A percentile compares a stretch with the other conserved stretches of the same genome.
Evolutionary conservation across 2,329 filamentous ascomycete genomes (phyloP).

Genomic region (Epichloe sp.): DNA sequence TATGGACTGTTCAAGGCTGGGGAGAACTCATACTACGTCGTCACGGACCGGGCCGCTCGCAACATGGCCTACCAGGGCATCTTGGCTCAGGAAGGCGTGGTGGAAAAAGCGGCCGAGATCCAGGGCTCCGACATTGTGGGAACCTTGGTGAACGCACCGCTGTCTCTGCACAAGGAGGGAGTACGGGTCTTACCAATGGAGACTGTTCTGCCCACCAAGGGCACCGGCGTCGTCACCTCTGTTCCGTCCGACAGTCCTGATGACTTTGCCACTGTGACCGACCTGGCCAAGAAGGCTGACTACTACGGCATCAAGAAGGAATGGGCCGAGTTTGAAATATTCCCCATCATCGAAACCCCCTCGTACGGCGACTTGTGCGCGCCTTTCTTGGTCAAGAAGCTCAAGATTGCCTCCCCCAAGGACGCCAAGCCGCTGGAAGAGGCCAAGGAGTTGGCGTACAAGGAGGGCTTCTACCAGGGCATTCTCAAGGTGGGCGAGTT

Average conservation of each 20-base stretch:
- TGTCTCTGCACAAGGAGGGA: slow-evolving; percentile 72
- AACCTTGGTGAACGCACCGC: slow-evolving; percentile 76
- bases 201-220: slow-evolving; percentile 80
- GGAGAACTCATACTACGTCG: slow-evolving; percentile 69
- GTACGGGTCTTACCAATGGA: slow-evolving; percentile 94
- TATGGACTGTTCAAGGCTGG: slow-evolving; percentile 80
- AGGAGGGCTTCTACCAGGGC: slow-evolving; percentile 94
- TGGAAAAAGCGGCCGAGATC: slow-evolving; percentile 62
- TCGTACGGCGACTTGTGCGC: slow-evolving; percentile 78
- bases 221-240: slow-evolving; percentile 89
- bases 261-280: slow-evolving; percentile 78
- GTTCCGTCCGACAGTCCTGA: slow-evolving; percentile 92
- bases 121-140: slow-evolving; percentile 72
- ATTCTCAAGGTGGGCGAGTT: slow-evolving; percentile 79
- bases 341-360: slow-evolving; percentile 82
- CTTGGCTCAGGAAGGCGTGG: slow-evolving; percentile 63
- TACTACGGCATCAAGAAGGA: slow-evolving; percentile 95
- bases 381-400: slow-evolving; percentile 69
- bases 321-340: slow-evolving; percentile 83
- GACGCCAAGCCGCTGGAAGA: slow-evolving; percentile 79
- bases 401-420: slow-evolving; percentile 98
- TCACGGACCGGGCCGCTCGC: slow-evolving; percentile 72
- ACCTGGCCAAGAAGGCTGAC: slow-evolving; percentile 87
- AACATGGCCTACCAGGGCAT: slow-evolving; percentile 96
- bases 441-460: slow-evolving; percentile 93